These are phyloP conservation scores for Gracilaria gracilis DNA, from an alignment of 23 red algal species.

Conservation along the genomic window DNA sequence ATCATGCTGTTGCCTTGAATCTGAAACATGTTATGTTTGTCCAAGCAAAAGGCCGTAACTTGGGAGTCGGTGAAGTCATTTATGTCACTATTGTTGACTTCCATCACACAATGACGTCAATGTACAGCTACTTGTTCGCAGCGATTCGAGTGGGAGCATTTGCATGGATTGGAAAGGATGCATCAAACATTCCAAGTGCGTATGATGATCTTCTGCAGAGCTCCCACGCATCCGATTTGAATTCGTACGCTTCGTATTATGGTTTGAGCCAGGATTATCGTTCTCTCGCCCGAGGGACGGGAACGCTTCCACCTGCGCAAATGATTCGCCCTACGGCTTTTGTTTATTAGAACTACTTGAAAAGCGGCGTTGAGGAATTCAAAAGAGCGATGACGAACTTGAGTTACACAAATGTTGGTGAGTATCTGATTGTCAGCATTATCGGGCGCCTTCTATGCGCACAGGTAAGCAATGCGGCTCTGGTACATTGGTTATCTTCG, in stretches of 20 bases:
- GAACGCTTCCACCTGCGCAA: conserved; percentile 22
- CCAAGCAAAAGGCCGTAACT: conserved; percentile 11
- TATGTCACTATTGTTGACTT: not conserved
- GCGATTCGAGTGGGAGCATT: not conserved
- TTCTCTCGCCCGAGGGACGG: not conserved
- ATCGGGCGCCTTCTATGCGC: conserved; percentile 13
- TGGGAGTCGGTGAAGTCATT: conserved; percentile 18
- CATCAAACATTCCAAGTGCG: not conserved
- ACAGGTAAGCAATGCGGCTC: conserved; percentile 31
- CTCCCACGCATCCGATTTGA: not conserved
- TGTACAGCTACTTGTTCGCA: not conserved
- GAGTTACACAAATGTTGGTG: conserved; percentile 19
- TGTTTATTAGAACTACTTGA: conserved; percentile 26
- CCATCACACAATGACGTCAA: too few relatives aligned
- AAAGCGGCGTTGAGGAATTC: conserved; percentile 38
- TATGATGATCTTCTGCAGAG: conserved; percentile 7
- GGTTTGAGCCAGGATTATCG: conserved; percentile 27
- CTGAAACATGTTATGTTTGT: conserved; percentile 6
- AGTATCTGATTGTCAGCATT: conserved; percentile 28
- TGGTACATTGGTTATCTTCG: not conserved
- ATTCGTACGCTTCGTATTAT: conserved; percentile 47
- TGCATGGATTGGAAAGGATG: conserved; percentile 33
- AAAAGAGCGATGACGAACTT: conserved; percentile 2
- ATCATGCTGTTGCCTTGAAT: not conserved
- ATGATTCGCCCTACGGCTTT: conserved; percentile 28